Evolutionary conservation across 495 filamentous ascomycete species (phyloP), one percentile per base, ranked within the genome.

Genomic region (Aspergillus nanangensis): DNA sequence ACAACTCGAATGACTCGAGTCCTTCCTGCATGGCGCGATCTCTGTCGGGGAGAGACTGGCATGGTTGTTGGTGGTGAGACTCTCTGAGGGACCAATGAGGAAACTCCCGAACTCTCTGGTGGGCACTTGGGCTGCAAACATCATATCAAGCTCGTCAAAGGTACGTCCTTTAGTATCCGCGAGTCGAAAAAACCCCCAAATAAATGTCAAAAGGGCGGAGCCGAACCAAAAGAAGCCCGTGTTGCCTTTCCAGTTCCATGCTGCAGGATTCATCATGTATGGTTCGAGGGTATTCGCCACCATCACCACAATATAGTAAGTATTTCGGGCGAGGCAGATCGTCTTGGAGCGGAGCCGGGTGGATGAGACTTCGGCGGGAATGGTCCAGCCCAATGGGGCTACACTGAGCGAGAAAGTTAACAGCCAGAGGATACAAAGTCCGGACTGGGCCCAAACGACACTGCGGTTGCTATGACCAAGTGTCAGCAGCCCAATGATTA

Each of bases 121-220:
- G 1, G 56, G 53, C 3, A 78, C 62, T 15, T 61, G 65, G 35
- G 70, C 66, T 45, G 75, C 67, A 58, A 82, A 83, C 46, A 82
- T 60, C 22, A 81, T 68, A 53, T 82, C 78, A n/a, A 82, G 61
- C 56, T 77, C 77, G 5, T 68, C 71, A 50, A 67, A 78, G 11
- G 75, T 79, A 10, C 73, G 66, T 44, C 65, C 49, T 40, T 62
- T 62, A 1, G 74, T 73, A 49, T 77, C 74, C 3, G 72, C 55
- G 25, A 74, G 48, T 3, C 69, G 57, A 47, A 71, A 72, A 44
- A 52, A 75, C 10, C 54, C 44, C 66, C 67, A 74, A 8, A 61
- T 24, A 14, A 54, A 45, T 8, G 50, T 53, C 14, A 63, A 22
- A n/a, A 58, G 43, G 3, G 39, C 41, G 2, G 52, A 57, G 3